A percentile compares a stretch with the other conserved stretches of the same genome.
phyloP scores from a whole-genome alignment of 352 stramenopile species.

The Thalassiosira hispida region DNA sequence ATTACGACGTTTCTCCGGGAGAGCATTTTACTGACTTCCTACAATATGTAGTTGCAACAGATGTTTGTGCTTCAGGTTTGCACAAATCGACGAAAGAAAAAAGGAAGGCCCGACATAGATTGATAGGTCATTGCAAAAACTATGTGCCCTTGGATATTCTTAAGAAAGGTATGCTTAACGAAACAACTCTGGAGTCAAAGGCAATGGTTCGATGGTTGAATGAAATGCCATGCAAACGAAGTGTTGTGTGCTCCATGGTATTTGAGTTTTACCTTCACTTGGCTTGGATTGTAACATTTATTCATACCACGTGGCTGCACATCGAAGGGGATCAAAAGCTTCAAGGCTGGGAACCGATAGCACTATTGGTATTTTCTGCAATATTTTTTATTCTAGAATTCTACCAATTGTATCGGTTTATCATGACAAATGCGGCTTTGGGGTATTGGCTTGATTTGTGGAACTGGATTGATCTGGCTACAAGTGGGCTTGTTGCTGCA shows the following conservation, averaged over 20 bases:
- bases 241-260: constrained; percentile 9
- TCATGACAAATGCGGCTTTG: not conserved
- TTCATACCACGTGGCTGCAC: not conserved
- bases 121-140: constrained; percentile 31
- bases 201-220: constrained; percentile 14
- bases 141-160: constrained; percentile 16
- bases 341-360: constrained; percentile 1
- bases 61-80: not conserved
- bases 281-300: constrained; percentile 18
- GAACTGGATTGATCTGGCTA: constrained; percentile 27
- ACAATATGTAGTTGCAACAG: not conserved
- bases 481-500: not conserved
- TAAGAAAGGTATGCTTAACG: constrained; percentile 4
- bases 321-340: not conserved
- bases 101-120: not conserved
- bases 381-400: constrained; percentile 18
- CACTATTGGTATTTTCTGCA: constrained; percentile 19
- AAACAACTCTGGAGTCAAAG: constrained; percentile 14
- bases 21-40: constrained; percentile 11
- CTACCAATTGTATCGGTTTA: constrained; percentile 5
- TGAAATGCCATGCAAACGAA: constrained; percentile 21
- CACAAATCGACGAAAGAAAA: not conserved
- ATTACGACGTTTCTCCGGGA: not conserved
- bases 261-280: constrained; percentile 29
- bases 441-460: constrained; percentile 25